A percentile compares a stretch with the other conserved stretches of the same genome.
These are phyloP conservation scores for Annulohypoxylon nitens DNA, from an alignment of 495 filamentous ascomycete genomes.

Conservation along the genomic window DNA sequence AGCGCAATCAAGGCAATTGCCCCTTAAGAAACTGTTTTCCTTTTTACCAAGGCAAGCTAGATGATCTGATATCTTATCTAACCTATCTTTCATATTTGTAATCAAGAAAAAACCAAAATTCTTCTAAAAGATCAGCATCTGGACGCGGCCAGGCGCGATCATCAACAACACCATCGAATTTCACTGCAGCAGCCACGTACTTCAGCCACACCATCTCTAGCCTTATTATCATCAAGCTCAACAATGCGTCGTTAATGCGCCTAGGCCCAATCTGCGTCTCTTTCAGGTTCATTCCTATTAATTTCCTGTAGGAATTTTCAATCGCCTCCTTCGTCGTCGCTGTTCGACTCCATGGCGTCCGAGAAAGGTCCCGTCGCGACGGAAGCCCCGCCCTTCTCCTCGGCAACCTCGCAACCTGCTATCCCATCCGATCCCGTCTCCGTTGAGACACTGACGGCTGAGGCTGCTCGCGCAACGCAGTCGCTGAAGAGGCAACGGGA, in stretches of 20 bases:
- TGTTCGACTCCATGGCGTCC: slow-evolving; percentile 57
- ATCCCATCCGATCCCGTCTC: slow-evolving; percentile 47
- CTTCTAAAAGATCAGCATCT: slow-evolving; percentile 31
- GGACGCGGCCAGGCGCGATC: slow-evolving; percentile 46
- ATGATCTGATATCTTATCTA: slow-evolving; percentile 8
- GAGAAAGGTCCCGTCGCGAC: slow-evolving; percentile 61
- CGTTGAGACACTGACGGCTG: slow-evolving; percentile 52
- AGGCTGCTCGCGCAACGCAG: slow-evolving; percentile 51
- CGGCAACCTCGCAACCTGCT: slow-evolving; percentile 51
- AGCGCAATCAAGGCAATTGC: slow-evolving; percentile 37
- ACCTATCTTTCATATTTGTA: slow-evolving; percentile 23
- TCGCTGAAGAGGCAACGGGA: slow-evolving; percentile 65
- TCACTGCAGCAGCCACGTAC: slow-evolving; percentile 60
- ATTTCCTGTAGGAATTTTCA: slow-evolving; percentile 40
- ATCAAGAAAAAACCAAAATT: slow-evolving; percentile 20
- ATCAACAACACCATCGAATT: slow-evolving; percentile 50
- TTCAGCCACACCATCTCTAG: slow-evolving; percentile 64
- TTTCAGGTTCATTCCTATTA: slow-evolving; percentile 34
- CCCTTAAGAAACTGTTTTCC: background rate
- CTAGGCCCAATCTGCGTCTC: slow-evolving; percentile 47
- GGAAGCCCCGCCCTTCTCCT: slow-evolving; percentile 58
- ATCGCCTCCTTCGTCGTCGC: slow-evolving; percentile 38
- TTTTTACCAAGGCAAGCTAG: slow-evolving; percentile 1
- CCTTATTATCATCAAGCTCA: slow-evolving; percentile 52
- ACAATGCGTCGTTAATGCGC: slow-evolving; percentile 58